Percentiles rank a stretch among this genome's conserved stretches.
These are phyloP conservation scores for Penicillium sp. DNA, from an alignment of 2,329 filamentous ascomycete species.

Conservation along the genomic window DNA sequence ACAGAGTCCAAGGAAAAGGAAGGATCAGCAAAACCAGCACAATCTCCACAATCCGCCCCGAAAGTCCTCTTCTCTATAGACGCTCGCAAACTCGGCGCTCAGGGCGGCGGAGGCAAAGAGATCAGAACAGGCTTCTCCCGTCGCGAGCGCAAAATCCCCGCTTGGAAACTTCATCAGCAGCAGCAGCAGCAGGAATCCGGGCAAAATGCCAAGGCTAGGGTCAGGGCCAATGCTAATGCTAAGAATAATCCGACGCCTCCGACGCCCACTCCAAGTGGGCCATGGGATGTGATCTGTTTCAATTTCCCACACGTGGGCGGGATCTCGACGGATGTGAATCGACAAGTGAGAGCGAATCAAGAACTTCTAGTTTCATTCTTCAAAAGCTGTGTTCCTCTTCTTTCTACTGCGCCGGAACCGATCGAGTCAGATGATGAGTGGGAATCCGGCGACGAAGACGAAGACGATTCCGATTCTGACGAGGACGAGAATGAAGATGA, in stretches of 20 bases:
- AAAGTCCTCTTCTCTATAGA: slow-evolving; percentile 50
- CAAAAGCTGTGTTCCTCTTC: slow-evolving; percentile 47
- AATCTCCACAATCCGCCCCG: slow-evolving; percentile 14
- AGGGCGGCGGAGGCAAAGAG: slow-evolving; percentile 45
- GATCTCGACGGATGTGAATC: slow-evolving; percentile 87
- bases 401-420: slow-evolving; percentile 34
- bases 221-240: slow-evolving; percentile 10
- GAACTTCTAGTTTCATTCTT: slow-evolving; percentile 56
- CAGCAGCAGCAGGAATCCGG: slow-evolving; percentile 15
- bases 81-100: slow-evolving; percentile 46
- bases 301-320: slow-evolving; percentile 98
- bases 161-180: slow-evolving; percentile 22
- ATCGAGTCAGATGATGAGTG: slow-evolving; percentile 29
- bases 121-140: slow-evolving; percentile 47
- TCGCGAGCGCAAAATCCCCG: slow-evolving; percentile 35
- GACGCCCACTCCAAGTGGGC: slow-evolving; percentile 34
- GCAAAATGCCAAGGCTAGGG: neutral
- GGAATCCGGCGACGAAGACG: slow-evolving; percentile 29
- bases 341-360: slow-evolving; percentile 92
- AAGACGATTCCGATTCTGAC: slow-evolving; percentile 22
- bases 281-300: slow-evolving; percentile 83
- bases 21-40: neutral
- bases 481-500: slow-evolving; percentile 16
- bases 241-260: neutral
- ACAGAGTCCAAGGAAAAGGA: slow-evolving; percentile 2